Evolutionary conservation across 2,329 filamentous ascomycete species (phyloP), one percentile per base, ranked within the genome.

Genomic region (Aspergillus bombycis): DNA sequence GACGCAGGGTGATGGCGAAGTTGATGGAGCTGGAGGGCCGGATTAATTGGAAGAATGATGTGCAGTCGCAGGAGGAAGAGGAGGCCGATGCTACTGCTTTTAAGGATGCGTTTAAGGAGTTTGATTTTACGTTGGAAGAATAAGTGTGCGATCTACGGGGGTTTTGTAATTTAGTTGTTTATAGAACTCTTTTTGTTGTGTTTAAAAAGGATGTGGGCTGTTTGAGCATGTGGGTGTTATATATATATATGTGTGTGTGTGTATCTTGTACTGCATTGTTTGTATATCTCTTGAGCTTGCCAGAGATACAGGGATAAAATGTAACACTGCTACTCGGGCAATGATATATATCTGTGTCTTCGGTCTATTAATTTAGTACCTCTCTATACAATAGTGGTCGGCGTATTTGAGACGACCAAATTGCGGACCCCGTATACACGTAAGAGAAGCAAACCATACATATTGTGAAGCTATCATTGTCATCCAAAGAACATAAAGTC

Each of bases 1-100:
- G 92, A 4, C 86, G 96, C 46, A 88, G 89, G 52, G 95, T 97
- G 4, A 82, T 98, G 76, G 94, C 93, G 1, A 97, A 97, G 79
- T 81, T 99, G 58, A 82, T 99, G 57, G 87, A 88, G 3, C 79
- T 98, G 53, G 92, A 97, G 76, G 81, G 87, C 52, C 84, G 95
- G n/a, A 80, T 90, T 58, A 84, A 92, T 68, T 99, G 95, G 95
- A 89, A 89, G 76, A 91, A 96, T 70, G 94, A 92, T 68, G 85
- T 84, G 36, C 94, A 98, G 80, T 86, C 86, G 0, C 83, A 89
- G 62, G 87, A 87, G 12, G 93, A 97, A 69, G 95, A 98, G 81
- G 88, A 85, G 60, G 83, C 83, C 52, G 94, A 98, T 75, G 91
- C 90, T 2, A 86, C 88, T 60, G 86, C 85, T 11, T 96, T 98